Evolutionary conservation across 306 rosid genomes (phyloP).

Genomic region (Corylus avellana): DNA sequence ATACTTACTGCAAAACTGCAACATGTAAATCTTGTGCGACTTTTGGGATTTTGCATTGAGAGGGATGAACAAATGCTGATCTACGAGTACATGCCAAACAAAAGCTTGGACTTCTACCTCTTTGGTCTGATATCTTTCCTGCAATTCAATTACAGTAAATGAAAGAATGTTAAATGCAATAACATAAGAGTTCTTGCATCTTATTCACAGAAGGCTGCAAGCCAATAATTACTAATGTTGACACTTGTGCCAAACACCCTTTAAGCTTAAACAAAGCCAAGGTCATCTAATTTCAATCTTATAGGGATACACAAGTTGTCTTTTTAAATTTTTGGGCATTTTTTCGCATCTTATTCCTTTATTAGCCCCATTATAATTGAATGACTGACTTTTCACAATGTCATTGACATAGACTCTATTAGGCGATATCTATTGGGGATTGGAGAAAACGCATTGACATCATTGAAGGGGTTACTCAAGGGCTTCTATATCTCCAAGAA

Average conservation of each 20-base stretch:
- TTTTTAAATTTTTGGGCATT: too few species aligned
- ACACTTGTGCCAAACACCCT: background rate
- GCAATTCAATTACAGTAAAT: background rate
- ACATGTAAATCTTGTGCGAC: conserved; percentile 48
- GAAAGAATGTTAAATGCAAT: background rate
- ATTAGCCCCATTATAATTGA: background rate
- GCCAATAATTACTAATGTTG: too few species aligned
- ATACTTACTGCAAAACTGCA: conserved; percentile 44
- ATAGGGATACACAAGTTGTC: background rate
- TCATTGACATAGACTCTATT: conserved; percentile 14
- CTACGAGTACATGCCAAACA: conserved; percentile 54
- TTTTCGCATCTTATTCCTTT: too few species aligned
- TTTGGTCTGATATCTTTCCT: conserved; percentile 28
- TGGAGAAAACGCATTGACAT: conserved; percentile 30
- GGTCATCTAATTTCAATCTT: too few species aligned
- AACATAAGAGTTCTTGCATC: background rate
- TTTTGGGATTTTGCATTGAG: conserved; percentile 41
- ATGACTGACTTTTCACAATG: background rate
- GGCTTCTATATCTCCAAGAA: conserved; percentile 46
- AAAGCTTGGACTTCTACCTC: conserved; percentile 45
- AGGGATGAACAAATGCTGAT: conserved; percentile 45
- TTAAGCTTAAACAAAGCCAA: too few species aligned
- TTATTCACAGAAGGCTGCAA: too few species aligned
- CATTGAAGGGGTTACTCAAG: conserved; percentile 37
- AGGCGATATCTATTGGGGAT: conserved; percentile 20